Percentiles rank a stretch among this genome's conserved stretches.
Evolutionary conservation across 179 eudicot species (phyloP).

Genomic region (Monotropa hypopitys): DNA sequence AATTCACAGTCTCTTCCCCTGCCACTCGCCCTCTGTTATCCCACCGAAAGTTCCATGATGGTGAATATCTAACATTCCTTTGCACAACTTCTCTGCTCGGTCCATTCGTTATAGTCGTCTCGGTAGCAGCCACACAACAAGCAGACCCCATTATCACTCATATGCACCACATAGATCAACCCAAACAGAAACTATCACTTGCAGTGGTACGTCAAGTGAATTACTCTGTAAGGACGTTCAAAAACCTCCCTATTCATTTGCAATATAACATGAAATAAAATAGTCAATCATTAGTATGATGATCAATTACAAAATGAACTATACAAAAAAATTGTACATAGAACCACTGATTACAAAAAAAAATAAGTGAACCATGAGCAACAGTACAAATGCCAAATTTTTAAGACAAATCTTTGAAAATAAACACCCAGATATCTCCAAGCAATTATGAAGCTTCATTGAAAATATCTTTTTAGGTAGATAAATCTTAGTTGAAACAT

Average conservation of each 20-base stretch:
- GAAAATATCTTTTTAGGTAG: not conserved
- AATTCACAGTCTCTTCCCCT: constrained; percentile 60
- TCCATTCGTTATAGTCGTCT: constrained; percentile 53
- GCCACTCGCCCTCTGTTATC: constrained; percentile 86
- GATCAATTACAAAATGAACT: not conserved
- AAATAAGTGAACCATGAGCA: not conserved
- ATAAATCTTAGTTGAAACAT: not conserved
- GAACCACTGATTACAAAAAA: not conserved
- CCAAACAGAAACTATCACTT: constrained; percentile 4
- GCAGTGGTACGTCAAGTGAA: not conserved
- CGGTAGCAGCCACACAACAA: constrained; percentile 87
- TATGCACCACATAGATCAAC: constrained; percentile 9
- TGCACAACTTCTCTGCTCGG: constrained; percentile 41
- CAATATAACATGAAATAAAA: not conserved
- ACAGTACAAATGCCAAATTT: not conserved
- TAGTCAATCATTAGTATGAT: not conserved
- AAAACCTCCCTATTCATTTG: not conserved
- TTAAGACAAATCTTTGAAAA: not conserved
- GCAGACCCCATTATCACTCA: constrained; percentile 73
- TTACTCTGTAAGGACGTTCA: not conserved
- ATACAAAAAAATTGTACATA: not conserved
- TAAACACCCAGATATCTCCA: not conserved
- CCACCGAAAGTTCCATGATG: constrained; percentile 95
- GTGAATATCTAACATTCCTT: constrained; percentile 65
- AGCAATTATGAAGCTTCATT: not conserved